These are phyloP conservation scores for Dactylorhiza incarnata DNA, from an alignment of 106 monocot genomes.

Conservation along the genomic window DNA sequence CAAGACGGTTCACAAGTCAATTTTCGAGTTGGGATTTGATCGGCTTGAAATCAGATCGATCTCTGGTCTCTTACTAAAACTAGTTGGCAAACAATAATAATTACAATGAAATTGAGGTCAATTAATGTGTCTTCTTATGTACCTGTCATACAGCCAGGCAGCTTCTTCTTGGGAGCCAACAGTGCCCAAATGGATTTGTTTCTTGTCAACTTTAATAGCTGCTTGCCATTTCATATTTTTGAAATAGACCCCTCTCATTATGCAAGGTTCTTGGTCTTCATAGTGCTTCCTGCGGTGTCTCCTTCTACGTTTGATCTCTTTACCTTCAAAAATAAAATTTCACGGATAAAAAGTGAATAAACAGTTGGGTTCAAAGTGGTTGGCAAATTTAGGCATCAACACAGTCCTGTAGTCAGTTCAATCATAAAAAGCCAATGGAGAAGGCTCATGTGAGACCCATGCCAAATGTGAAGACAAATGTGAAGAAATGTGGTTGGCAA, in stretches of 20 bases:
- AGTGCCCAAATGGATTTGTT: slow-evolving; percentile 95
- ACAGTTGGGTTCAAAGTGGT: too few relatives aligned
- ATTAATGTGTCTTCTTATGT: neutral
- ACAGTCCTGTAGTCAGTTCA: too few relatives aligned
- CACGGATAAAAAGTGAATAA: neutral
- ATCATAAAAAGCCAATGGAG: too few relatives aligned
- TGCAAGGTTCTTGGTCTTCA: slow-evolving; percentile 79
- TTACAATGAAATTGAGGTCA: neutral
- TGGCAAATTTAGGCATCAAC: too few relatives aligned
- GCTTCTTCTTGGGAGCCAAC: slow-evolving; percentile 96
- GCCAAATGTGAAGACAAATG: too few relatives aligned
- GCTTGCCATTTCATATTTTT: slow-evolving; percentile 99
- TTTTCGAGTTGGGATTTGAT: too few relatives aligned
- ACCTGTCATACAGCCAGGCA: slow-evolving; percentile 90
- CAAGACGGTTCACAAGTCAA: too few relatives aligned
- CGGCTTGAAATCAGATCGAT: too few relatives aligned
- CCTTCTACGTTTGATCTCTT: slow-evolving; percentile 81
- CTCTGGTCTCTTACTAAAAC: too few relatives aligned
- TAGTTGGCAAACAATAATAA: neutral
- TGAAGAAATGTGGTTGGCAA: too few relatives aligned
- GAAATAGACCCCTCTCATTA: slow-evolving; percentile 93
- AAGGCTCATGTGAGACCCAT: too few relatives aligned
- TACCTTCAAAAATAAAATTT: slow-evolving; percentile 25
- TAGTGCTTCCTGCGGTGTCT: slow-evolving; percentile 81
- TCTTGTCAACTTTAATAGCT: slow-evolving; percentile 98